Percentiles rank a stretch among this genome's conserved stretches.
Conservation (phyloP, 1,284 basidiomycete species). For the Sporisorium iseilematis-ciliati region DNA sequence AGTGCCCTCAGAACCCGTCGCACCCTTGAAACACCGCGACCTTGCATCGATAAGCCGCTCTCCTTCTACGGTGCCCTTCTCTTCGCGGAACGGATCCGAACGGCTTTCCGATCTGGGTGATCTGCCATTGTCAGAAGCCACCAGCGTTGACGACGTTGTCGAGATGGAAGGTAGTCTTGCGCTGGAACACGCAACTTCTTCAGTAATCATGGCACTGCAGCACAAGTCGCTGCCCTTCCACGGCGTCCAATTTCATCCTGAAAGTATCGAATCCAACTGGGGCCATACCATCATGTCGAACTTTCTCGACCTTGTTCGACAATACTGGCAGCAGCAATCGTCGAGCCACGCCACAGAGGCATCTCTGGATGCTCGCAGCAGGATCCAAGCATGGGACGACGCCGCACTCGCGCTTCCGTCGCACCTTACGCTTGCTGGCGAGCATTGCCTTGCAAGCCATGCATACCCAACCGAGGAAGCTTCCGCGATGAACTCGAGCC, state of each 20-base stretch:
- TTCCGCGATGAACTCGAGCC: too few species aligned
- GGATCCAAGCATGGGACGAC: constrained; percentile 21
- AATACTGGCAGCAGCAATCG: constrained; percentile 42
- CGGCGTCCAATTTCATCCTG: constrained; percentile 97
- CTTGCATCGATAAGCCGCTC: constrained; percentile 31
- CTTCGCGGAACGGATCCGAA: constrained; percentile 32
- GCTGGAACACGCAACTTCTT: constrained; percentile 9
- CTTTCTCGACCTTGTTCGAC: constrained; percentile 52
- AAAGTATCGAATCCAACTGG: constrained; percentile 60
- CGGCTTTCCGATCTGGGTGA: constrained; percentile 31
- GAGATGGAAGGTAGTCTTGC: constrained; percentile 2
- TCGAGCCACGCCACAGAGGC: neutral
- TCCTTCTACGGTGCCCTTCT: constrained; percentile 32
- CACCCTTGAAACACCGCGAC: constrained; percentile 35
- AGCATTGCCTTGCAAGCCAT: constrained; percentile 33
- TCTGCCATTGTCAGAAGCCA: constrained; percentile 23
- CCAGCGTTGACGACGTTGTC: constrained; percentile 21
- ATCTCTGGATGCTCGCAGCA: constrained; percentile 12
- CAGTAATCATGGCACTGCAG: constrained; percentile 61
- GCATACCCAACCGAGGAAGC: neutral
- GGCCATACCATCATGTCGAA: constrained; percentile 59
- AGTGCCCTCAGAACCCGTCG: constrained; percentile 5
- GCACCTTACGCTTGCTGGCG: constrained; percentile 30
- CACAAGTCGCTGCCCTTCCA: constrained; percentile 76
- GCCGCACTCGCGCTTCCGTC: constrained; percentile 16